A percentile compares a stretch with the other conserved stretches of the same genome.
These are phyloP conservation scores for Vitellaria paradoxa DNA, from an alignment of 179 eudicot species.

Conservation along the genomic window DNA sequence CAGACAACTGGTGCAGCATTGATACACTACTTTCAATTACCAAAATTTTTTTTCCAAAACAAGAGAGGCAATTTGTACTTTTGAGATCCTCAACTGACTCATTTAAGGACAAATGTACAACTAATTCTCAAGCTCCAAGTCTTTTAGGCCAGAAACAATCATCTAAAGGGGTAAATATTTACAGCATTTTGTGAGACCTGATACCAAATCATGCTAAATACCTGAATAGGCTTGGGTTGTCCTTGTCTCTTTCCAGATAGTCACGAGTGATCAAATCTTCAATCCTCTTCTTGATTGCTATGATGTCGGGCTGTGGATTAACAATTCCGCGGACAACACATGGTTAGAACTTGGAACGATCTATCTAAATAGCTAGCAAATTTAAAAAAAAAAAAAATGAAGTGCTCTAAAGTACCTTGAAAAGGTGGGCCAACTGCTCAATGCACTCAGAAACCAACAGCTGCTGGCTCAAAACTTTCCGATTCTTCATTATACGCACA, in stretches of 20 bases:
- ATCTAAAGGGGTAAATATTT: background rate
- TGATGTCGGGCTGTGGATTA: slow-evolving; percentile 59
- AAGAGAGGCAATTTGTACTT: background rate
- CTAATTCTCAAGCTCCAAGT: background rate
- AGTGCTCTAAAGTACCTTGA: slow-evolving; percentile 1
- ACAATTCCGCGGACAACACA: slow-evolving; percentile 1
- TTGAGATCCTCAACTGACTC: background rate
- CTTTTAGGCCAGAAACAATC: background rate
- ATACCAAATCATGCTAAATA: slow-evolving; percentile 60
- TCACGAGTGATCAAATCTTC: slow-evolving; percentile 88
- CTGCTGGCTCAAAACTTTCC: slow-evolving; percentile 50
- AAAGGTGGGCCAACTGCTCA: slow-evolving; percentile 48
- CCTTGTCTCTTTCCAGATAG: slow-evolving; percentile 76
- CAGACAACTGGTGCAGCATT: background rate
- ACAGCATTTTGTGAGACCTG: too few relatives aligned
- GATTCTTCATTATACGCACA: slow-evolving; percentile 51
- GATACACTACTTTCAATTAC: background rate
- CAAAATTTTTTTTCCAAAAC: background rate
- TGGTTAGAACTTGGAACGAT: background rate
- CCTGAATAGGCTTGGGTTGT: slow-evolving; percentile 58
- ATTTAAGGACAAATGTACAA: background rate
- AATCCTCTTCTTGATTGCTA: slow-evolving; percentile 68
- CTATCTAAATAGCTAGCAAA: too few relatives aligned
- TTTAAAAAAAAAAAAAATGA: background rate
- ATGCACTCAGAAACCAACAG: slow-evolving; percentile 66